Evolutionary conservation across 805 yeast species (phyloP).

Genomic region (Metschnikowia shivogae): DNA sequence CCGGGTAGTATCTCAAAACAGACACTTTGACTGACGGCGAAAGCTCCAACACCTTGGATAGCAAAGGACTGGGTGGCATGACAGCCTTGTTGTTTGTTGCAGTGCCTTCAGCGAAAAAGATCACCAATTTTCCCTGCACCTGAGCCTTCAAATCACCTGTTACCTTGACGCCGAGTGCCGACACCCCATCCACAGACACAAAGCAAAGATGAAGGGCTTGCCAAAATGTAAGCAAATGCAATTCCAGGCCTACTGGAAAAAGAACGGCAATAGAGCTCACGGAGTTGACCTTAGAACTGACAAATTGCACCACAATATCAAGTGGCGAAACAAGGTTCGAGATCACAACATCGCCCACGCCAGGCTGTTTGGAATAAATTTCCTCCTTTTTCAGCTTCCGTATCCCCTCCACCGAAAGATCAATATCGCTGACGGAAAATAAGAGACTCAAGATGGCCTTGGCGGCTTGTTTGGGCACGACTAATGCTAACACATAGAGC

Average conservation of each 20-base stretch:
- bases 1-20: constrained; percentile 37
- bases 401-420: constrained; percentile 47
- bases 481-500: constrained; percentile 18
- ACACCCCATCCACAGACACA: constrained; percentile 17
- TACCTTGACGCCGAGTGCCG: constrained; percentile 11
- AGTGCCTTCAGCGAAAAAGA: constrained; percentile 74
- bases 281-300: constrained; percentile 23
- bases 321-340: constrained; percentile 58
- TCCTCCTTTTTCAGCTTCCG: constrained; percentile 38
- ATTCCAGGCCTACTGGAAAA: constrained; percentile 38
- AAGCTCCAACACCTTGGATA: constrained; percentile 3
- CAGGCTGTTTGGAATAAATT: constrained; percentile 33
- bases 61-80: constrained; percentile 46
- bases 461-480: constrained; percentile 17
- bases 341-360: constrained; percentile 47
- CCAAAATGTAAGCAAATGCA: constrained; percentile 25
- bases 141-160: constrained; percentile 18
- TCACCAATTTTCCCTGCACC: constrained; percentile 43
- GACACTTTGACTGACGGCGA: constrained; percentile 26
- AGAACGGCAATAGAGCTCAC: constrained; percentile 27
- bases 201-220: constrained; percentile 21
- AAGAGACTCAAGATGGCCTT: constrained; percentile 19
- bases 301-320: constrained; percentile 42
- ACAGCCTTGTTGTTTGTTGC: constrained; percentile 79
- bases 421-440: constrained; percentile 35